phyloP scores from a whole-genome alignment of 495 filamentous ascomycete genomes.

The Penicillium taxi region DNA sequence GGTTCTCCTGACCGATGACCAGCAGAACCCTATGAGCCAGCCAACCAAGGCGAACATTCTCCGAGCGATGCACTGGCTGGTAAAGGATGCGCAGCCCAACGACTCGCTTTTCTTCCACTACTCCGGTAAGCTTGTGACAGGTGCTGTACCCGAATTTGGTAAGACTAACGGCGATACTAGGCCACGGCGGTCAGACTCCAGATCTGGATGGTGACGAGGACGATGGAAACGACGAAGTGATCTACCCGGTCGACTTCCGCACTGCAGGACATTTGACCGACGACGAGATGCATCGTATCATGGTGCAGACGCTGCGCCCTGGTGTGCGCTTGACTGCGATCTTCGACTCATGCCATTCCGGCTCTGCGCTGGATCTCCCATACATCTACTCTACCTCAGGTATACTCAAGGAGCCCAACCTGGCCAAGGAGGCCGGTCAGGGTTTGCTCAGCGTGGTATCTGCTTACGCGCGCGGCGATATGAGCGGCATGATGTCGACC shows the following conservation, averaged over 20 bases:
- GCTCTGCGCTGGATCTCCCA: slow-evolving; percentile 89
- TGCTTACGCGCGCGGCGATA: slow-evolving; percentile 82
- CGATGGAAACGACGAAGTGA: slow-evolving; percentile 95
- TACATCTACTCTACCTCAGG: slow-evolving; percentile 96
- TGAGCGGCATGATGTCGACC: slow-evolving; percentile 71
- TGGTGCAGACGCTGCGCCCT: slow-evolving; percentile 73
- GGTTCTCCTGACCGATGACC: slow-evolving; percentile 95
- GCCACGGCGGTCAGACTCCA: slow-evolving; percentile 94
- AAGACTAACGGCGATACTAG: slow-evolving; percentile 35
- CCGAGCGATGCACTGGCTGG: slow-evolving; percentile 96
- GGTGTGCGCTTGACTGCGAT: slow-evolving; percentile 94
- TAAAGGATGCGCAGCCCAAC: slow-evolving; percentile 88
- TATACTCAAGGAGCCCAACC: slow-evolving; percentile 94
- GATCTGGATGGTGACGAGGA: slow-evolving; percentile 92
- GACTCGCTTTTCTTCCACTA: slow-evolving; percentile 99
- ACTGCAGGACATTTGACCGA: slow-evolving; percentile 89
- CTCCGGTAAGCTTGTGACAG: slow-evolving; percentile 60
- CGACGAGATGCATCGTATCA: slow-evolving; percentile 97
- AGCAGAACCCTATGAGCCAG: slow-evolving; percentile 94
- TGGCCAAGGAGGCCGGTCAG: slow-evolving; percentile 95
- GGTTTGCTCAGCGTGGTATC: slow-evolving; percentile 85
- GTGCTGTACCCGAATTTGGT: not conserved
- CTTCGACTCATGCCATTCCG: slow-evolving; percentile 99
- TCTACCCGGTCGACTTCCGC: slow-evolving; percentile 94
- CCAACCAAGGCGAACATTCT: slow-evolving; percentile 95